These are phyloP conservation scores for Suillus hirtellus DNA, from an alignment of 768 basidiomycete genomes.

Conservation along the genomic window DNA sequence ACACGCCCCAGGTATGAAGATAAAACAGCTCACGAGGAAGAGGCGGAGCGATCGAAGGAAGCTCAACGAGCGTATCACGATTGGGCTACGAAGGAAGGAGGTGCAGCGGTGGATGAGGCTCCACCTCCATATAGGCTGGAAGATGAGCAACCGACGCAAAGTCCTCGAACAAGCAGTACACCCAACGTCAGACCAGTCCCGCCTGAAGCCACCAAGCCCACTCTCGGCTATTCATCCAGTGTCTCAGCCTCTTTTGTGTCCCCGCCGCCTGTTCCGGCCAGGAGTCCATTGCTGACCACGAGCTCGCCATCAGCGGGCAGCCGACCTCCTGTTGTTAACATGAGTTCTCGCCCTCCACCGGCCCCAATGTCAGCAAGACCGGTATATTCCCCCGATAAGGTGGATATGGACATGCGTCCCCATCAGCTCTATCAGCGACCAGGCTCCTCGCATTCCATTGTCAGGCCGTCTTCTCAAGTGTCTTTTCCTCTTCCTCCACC, in stretches of 20 bases:
- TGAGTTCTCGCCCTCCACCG: constrained; percentile 17
- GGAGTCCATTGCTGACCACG: constrained; percentile 12
- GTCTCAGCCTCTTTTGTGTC: constrained; percentile 14
- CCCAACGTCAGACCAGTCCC: constrained; percentile 6
- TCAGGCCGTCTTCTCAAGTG: neutral
- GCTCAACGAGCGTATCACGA: constrained; percentile 40
- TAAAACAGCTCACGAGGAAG: constrained; percentile 17
- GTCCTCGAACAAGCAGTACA: constrained; percentile 5
- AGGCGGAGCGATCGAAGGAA: constrained; percentile 27
- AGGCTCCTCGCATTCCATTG: constrained; percentile 9
- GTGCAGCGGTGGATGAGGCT: constrained; percentile 44
- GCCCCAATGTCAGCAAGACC: constrained; percentile 3
- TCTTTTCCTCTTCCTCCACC: constrained; percentile 1
- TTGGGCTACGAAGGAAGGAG: constrained; percentile 35
- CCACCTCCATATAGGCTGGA: constrained; percentile 72
- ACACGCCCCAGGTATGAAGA: constrained; percentile 58
- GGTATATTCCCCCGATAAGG: neutral
- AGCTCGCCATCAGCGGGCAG: neutral
- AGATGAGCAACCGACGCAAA: constrained; percentile 30
- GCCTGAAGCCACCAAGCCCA: constrained; percentile 17
- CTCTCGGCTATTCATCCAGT: constrained; percentile 2
- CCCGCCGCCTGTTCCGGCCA: constrained; percentile 14
- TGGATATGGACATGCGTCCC: constrained; percentile 7
- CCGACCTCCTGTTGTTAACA: constrained; percentile 17
- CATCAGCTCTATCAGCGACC: neutral